These are phyloP conservation scores for Aspergillus affinis DNA, from an alignment of 495 filamentous ascomycete genomes.

Conservation along the genomic window DNA sequence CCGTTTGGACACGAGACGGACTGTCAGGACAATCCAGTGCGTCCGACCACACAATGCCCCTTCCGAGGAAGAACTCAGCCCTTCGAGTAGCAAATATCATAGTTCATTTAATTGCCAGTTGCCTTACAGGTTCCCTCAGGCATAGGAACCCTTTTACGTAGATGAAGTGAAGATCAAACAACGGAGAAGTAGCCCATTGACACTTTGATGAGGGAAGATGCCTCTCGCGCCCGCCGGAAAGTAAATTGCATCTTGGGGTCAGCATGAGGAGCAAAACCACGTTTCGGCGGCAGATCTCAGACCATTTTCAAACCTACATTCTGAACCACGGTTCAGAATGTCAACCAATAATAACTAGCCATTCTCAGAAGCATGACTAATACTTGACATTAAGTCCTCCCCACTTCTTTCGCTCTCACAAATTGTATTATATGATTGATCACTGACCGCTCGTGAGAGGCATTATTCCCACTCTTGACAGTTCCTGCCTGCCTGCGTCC, in stretches of 20 bases:
- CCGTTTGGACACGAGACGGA: background rate
- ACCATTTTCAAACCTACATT: slow-evolving; percentile 5
- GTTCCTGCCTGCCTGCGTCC: slow-evolving; percentile 4
- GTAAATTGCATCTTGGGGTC: slow-evolving; percentile 6
- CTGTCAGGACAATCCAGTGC: no score
- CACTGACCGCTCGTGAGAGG: slow-evolving; percentile 6
- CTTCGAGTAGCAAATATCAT: background rate
- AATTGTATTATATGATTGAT: no score
- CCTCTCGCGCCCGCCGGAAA: no score
- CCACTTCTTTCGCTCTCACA: no score
- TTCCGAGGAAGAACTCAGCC: no score
- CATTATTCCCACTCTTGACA: slow-evolving; percentile 7
- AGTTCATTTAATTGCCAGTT: slow-evolving; percentile 2
- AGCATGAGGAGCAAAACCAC: slow-evolving; percentile 3
- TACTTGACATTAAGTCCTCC: background rate
- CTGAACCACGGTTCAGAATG: slow-evolving; percentile 6
- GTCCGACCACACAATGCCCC: no score
- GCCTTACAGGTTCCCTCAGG: slow-evolving; percentile 7
- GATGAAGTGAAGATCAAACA: slow-evolving; percentile 5
- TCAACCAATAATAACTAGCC: slow-evolving; percentile 5
- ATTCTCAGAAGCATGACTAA: slow-evolving; percentile 5
- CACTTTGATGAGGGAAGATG: slow-evolving; percentile 6
- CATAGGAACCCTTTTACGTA: slow-evolving; percentile 5
- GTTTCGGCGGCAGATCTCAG: slow-evolving; percentile 6
- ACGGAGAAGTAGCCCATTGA: slow-evolving; percentile 6